phyloP scores from a whole-genome alignment of 768 basidiomycete genomes.

The Lentinula detonsa region DNA sequence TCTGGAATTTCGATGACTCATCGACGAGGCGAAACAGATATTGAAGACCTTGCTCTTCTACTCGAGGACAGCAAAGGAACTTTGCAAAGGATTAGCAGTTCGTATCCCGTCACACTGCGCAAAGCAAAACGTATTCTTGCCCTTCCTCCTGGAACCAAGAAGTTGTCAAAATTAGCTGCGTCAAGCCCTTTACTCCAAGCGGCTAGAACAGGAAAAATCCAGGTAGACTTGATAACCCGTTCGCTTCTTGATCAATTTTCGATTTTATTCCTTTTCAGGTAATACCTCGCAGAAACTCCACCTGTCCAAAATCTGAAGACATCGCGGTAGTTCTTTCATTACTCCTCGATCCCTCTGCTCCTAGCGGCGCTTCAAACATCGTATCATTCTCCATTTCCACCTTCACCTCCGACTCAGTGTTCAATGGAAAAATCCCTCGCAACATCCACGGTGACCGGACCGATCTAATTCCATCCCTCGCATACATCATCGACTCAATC shows the following conservation, averaged over 20 bases:
- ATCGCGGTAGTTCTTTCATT: conserved; percentile 38
- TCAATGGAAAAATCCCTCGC: conserved; percentile 12
- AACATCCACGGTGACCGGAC: conserved; percentile 18
- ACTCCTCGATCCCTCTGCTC: conserved; percentile 32
- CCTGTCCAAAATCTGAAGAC: conserved; percentile 39
- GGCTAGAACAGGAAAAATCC: conserved; percentile 23
- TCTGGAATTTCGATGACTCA: background rate
- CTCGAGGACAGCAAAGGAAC: conserved; percentile 19
- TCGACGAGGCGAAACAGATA: conserved; percentile 27
- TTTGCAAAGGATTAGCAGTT: conserved; percentile 22
- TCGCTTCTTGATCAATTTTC: conserved; percentile 2
- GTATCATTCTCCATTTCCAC: conserved; percentile 31
- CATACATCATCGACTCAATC: conserved; percentile 28
- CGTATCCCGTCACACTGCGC: conserved; percentile 30
- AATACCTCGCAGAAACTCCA: conserved; percentile 35
- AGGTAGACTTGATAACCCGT: conserved; percentile 18
- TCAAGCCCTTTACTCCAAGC: conserved; percentile 36
- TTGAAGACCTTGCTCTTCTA: conserved; percentile 40
- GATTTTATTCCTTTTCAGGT: conserved; percentile 19
- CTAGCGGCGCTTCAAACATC: conserved; percentile 16
- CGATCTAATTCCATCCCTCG: conserved; percentile 29
- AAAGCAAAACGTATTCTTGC: conserved; percentile 34
- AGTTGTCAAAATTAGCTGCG: background rate
- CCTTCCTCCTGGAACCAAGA: conserved; percentile 20
- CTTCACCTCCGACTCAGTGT: conserved; percentile 17